Evolutionary conservation across 148 eudicot genomes (phyloP).

Genomic region (Gaultheria prostrata): DNA sequence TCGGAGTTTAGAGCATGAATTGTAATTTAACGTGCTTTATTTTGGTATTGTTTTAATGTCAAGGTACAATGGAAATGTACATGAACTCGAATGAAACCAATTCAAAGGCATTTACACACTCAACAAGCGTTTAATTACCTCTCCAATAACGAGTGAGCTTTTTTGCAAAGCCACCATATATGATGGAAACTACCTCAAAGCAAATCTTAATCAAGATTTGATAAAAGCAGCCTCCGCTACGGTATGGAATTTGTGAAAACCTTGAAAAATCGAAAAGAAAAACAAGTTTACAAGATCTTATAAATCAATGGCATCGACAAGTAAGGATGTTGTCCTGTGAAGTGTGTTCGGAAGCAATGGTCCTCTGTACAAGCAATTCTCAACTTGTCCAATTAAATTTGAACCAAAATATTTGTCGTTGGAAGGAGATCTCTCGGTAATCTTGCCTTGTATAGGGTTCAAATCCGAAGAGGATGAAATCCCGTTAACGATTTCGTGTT

Average conservation of each 20-base stretch:
- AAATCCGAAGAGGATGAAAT: slow-evolving; percentile 18
- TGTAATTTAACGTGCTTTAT: slow-evolving; percentile 3
- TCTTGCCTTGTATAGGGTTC: slow-evolving; percentile 16
- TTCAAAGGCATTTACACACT: slow-evolving; percentile 3
- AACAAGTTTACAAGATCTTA: slow-evolving; percentile 12
- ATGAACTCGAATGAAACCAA: slow-evolving; percentile 18
- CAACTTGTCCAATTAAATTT: background rate
- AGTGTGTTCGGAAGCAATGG: slow-evolving; percentile 42
- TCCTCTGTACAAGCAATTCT: slow-evolving; percentile 18
- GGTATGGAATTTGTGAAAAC: background rate
- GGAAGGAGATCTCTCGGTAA: background rate
- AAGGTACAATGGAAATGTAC: slow-evolving; percentile 24
- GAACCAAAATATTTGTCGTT: background rate
- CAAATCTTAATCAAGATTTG: too few relatives aligned
- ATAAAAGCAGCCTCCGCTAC: too few relatives aligned
- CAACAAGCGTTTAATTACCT: slow-evolving; percentile 14
- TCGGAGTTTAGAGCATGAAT: background rate
- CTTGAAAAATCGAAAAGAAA: too few relatives aligned
- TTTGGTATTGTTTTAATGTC: slow-evolving; percentile 16
- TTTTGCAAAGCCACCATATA: background rate
- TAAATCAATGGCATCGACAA: slow-evolving; percentile 64
- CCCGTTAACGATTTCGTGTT: slow-evolving; percentile 11
- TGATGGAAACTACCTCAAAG: too few relatives aligned
- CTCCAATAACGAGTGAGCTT: background rate
- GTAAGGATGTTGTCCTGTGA: slow-evolving; percentile 62